Evolutionary conservation across 192 early-diverging fungal species (phyloP), one percentile per base, ranked within the genome.

Genomic region (Phlyctochytrium planicorne): DNA sequence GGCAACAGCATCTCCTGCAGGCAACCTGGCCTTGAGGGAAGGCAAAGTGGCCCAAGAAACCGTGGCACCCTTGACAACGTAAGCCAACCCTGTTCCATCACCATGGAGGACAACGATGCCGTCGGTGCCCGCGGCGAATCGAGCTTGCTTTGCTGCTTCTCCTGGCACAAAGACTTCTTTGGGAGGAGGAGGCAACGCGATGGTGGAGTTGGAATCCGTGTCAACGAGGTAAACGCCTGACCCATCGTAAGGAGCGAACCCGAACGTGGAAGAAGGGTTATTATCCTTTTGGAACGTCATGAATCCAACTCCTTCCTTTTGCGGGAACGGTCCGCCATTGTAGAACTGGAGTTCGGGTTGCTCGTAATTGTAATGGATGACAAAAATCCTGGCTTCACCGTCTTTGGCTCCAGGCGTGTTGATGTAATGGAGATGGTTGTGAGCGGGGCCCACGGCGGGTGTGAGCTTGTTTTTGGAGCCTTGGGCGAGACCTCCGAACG

Each of bases 351-450:
- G 52, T 37, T 40, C 63, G 69, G 2, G 52, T 32, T 2, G 52
- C 29, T 34, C 59, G 61, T 64, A 65, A 29, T 50, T 62, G 31
- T 71, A 71, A 40, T 71, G 69, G 30, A 71, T 40, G 0, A 71
- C 69, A 36, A 71, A 71, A 47, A 71, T 47, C 33, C 52, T 40
- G 16, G 61, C 52, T 37, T 71, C 25, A 10, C 62, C 61, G 1
- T 17, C 62, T 6, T 12, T 23, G 53, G 62, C 52, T 16, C 63
- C 69, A 30, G 69, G 69, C 3, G 36, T 34, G 34, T 71, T 65
- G 33, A 65, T 56, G 36, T 52, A 71, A 35, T 71, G 56, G n/a
- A 71, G 40, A 37, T 71, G 69, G 55, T 71, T 71, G 14, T 62
- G 63, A 12, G 62, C 69, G 23, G 63, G 62, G 12, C 69, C 69